Percentiles rank a stretch among this genome's conserved stretches.
phyloP scores from a whole-genome alignment of 2,329 filamentous ascomycete species.

The Monosporascus sp. region DNA sequence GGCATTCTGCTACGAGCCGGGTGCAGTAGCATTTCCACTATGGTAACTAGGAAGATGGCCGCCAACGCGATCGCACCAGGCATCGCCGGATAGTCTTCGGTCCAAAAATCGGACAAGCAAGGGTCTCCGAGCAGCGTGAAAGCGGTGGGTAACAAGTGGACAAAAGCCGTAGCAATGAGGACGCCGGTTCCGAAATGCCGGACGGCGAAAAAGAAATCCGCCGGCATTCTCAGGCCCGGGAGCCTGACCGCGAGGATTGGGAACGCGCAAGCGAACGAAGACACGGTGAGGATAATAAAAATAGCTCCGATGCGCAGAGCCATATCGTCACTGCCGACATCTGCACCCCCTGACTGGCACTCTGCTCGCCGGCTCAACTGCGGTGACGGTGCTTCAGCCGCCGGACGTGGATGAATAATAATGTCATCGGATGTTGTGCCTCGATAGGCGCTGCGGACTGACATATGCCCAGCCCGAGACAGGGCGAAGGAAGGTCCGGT shows the following conservation, averaged over 20 bases:
- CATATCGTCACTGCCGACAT: slow-evolving; percentile 43
- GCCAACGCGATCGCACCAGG: slow-evolving; percentile 40
- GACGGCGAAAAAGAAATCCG: slow-evolving; percentile 49
- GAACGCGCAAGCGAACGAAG: slow-evolving; percentile 45
- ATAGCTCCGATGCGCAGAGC: slow-evolving; percentile 54
- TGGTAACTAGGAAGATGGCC: slow-evolving; percentile 36
- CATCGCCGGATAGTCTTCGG: slow-evolving; percentile 38
- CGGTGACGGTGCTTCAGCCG: too few relatives aligned
- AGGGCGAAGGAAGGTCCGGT: too few relatives aligned
- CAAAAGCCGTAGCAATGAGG: slow-evolving; percentile 57
- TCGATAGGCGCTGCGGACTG: too few relatives aligned
- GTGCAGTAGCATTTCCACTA: slow-evolving; percentile 54
- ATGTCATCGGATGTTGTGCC: too few relatives aligned
- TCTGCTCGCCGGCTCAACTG: background rate
- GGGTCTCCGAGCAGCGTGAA: slow-evolving; percentile 36
- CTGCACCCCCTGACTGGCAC: background rate
- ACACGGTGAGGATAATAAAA: slow-evolving; percentile 41
- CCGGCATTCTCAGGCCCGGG: slow-evolving; percentile 48
- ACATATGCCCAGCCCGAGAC: too few relatives aligned
- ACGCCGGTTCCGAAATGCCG: slow-evolving; percentile 57
- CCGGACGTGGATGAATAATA: too few relatives aligned
- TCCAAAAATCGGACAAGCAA: slow-evolving; percentile 40
- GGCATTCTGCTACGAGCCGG: slow-evolving; percentile 29
- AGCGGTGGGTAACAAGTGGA: slow-evolving; percentile 41
- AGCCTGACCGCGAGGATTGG: slow-evolving; percentile 49